Conservation (phyloP, 805 yeast species). For the Helenozyma baotianmanensis region DNA sequence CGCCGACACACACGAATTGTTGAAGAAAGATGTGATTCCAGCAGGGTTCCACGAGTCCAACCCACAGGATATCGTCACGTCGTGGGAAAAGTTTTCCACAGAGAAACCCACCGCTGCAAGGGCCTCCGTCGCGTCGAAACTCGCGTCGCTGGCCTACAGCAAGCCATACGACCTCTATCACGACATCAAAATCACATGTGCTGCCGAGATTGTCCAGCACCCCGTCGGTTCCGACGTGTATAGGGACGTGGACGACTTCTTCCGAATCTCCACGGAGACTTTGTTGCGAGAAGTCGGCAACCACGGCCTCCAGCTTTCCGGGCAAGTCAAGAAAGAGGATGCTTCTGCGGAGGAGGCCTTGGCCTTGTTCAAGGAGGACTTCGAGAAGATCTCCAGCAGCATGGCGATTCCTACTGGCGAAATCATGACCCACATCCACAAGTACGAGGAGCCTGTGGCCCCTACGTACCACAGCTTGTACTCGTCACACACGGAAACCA, state of each 20-base stretch:
- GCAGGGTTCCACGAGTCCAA: constrained; percentile 42
- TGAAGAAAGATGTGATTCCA: constrained; percentile 33
- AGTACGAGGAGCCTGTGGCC: constrained; percentile 27
- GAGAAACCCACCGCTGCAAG: constrained; percentile 19
- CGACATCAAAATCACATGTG: constrained; percentile 57
- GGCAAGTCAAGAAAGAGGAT: constrained; percentile 11
- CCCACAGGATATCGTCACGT: constrained; percentile 38
- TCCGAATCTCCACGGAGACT: constrained; percentile 57
- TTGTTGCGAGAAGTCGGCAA: constrained; percentile 57
- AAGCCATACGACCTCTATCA: constrained; percentile 57
- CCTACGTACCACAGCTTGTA: constrained; percentile 19
- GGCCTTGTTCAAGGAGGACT: constrained; percentile 51
- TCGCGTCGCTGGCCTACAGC: constrained; percentile 35
- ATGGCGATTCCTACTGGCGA: constrained; percentile 58
- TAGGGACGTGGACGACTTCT: constrained; percentile 55
- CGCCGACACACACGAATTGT: constrained; percentile 9
- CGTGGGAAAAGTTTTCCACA: constrained; percentile 35
- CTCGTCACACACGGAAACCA: constrained; percentile 34
- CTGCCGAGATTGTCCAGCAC: constrained; percentile 42
- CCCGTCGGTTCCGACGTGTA: constrained; percentile 49
- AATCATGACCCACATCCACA: constrained; percentile 38
- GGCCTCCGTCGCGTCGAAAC: constrained; percentile 43
- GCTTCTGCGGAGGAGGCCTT: constrained; percentile 19
- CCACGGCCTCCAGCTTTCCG: constrained; percentile 23
- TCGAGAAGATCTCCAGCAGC: constrained; percentile 51